These are phyloP conservation scores for Leccinum disarticulatum DNA, from an alignment of 768 basidiomycete genomes.

Conservation along the genomic window DNA sequence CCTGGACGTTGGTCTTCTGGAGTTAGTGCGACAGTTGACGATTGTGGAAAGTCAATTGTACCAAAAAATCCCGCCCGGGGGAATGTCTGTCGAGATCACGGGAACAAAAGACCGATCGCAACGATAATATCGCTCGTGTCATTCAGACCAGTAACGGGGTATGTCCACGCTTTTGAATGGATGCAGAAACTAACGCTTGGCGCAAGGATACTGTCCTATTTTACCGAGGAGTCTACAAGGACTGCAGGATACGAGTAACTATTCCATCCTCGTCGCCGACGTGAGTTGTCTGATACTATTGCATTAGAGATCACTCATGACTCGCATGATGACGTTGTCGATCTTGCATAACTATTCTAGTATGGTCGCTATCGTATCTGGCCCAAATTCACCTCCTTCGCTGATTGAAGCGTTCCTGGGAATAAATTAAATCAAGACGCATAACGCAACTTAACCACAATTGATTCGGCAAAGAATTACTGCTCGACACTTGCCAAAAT, in stretches of 20 bases:
- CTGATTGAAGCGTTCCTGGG: slow-evolving; percentile 91
- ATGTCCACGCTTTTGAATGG: slow-evolving; percentile 20
- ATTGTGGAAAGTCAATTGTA: slow-evolving; percentile 87
- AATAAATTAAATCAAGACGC: slow-evolving; percentile 74
- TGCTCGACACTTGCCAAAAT: slow-evolving; percentile 78
- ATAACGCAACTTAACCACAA: slow-evolving; percentile 74
- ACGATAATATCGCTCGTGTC: slow-evolving; percentile 83
- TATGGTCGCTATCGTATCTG: slow-evolving; percentile 96
- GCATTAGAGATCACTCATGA: not conserved
- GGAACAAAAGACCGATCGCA: slow-evolving; percentile 68
- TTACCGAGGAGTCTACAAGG: too few relatives aligned
- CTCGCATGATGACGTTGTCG: slow-evolving; percentile 73
- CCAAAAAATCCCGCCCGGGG: slow-evolving; percentile 79
- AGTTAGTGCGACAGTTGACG: slow-evolving; percentile 90
- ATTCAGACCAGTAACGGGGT: slow-evolving; percentile 89
- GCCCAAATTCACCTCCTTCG: slow-evolving; percentile 92
- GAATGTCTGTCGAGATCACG: slow-evolving; percentile 87
- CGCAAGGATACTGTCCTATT: slow-evolving; percentile 73
- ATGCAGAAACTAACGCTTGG: slow-evolving; percentile 2
- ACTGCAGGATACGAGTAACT: slow-evolving; percentile 77
- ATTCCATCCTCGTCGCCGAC: slow-evolving; percentile 83
- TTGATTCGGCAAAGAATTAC: slow-evolving; percentile 92
- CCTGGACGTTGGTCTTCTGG: slow-evolving; percentile 82
- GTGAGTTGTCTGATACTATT: slow-evolving; percentile 46
- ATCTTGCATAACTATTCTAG: slow-evolving; percentile 90